Evolutionary conservation across 768 basidiomycete genomes (phyloP), one percentile per base, ranked within the genome.

Genomic region (Russula earlei): DNA sequence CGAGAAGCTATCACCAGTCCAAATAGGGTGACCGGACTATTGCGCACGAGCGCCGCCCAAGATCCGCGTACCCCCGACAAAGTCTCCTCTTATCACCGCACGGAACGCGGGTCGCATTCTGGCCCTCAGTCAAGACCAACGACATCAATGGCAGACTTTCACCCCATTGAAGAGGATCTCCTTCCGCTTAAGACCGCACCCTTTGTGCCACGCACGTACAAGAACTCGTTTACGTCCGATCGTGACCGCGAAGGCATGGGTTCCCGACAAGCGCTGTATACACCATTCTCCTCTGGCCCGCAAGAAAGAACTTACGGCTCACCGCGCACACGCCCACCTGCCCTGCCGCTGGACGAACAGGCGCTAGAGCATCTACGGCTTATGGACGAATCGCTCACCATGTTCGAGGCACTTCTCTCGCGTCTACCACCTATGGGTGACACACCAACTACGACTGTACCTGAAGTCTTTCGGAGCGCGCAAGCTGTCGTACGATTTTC

Each of bases 371-470:
- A 90, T 62, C 73, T 80, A 1, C 72, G 77, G n/a, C 69, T 91
- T 43, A 81, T 91, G 77, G 62, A 81, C 20, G 87, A 91, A 40
- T 78, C 82, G 17, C 69, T 91, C 14, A 66, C 71, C 4, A 79
- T 85, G 74, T 88, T 91, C 60, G 86, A 90, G 66, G 70, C 75
- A 2, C 77, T 85, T 24, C 69, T 90, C 1, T 68, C 75, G 20
- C 82, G 84, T 46, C 67, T 84, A 12, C 77, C 82, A 0, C 68
- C 68, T 8, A 72, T 72, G 68, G 68, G 69, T 5, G 67, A 70
- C 34, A 72, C 72, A 10, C 68, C 66, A 12, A 70, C 75, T 7
- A 63, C 69, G 38, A 72, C 73, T 5, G 69, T 76, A 17, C 71
- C 73, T 0, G 86, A 87, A 36, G 68, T 89, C 38, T 71, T 80